Evolutionary conservation across 768 basidiomycete genomes (phyloP).

Genomic region (Boletus reticuloceps): DNA sequence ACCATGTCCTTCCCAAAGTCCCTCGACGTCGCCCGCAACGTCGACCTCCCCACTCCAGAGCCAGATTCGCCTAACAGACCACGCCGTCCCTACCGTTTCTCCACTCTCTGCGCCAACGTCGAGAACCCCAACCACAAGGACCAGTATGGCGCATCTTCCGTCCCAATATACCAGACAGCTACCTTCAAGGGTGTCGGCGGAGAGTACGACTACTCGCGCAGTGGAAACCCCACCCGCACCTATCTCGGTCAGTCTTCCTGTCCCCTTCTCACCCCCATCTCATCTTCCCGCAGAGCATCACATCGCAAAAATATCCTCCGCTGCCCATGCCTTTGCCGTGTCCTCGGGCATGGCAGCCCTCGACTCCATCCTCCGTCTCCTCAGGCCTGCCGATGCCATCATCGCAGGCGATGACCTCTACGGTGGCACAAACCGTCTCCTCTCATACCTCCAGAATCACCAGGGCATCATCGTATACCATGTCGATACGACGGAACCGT

Average conservation of each 20-base stretch:
- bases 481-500: constrained; percentile 84
- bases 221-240: constrained; percentile 94
- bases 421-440: constrained; percentile 94
- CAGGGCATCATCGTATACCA: constrained; percentile 89
- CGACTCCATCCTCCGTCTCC: constrained; percentile 88
- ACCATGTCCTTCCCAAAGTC: constrained; percentile 7
- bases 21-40: constrained; percentile 15
- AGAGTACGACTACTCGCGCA: constrained; percentile 91
- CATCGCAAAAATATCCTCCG: constrained; percentile 94
- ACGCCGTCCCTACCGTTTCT: constrained; percentile 80
- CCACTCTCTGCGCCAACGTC: constrained; percentile 88
- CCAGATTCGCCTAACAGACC: constrained; percentile 70
- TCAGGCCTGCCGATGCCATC: constrained; percentile 94
- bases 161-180: constrained; percentile 97
- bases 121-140: constrained; percentile 92
- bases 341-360: constrained; percentile 98
- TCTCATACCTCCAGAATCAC: constrained; percentile 84
- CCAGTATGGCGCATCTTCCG: constrained; percentile 90
- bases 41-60: constrained; percentile 77
- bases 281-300: constrained; percentile 72
- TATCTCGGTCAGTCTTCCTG: constrained; percentile 71
- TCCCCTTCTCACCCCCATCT: neutral
- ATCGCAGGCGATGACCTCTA: constrained; percentile 97
- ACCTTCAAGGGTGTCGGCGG: constrained; percentile 95
- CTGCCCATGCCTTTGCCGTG: constrained; percentile 85